phyloP scores from a whole-genome alignment of 176 grass and related monocot species.

The Puya raimondii region DNA sequence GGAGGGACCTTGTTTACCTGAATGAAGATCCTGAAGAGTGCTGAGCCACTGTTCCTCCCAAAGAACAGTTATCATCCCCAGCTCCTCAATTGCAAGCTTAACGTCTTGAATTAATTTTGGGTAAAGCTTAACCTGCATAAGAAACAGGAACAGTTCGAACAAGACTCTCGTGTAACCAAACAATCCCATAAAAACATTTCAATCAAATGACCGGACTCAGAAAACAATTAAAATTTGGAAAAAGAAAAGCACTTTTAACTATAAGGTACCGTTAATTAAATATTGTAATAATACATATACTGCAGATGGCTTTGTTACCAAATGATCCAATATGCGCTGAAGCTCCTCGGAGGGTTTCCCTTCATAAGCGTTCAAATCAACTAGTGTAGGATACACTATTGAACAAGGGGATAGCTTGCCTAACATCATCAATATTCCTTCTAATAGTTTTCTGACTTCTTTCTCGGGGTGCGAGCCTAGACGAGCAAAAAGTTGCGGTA shows the following conservation, averaged over 20 bases:
- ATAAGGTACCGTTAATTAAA: background rate
- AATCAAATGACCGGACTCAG: too few species aligned
- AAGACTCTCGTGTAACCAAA: too few species aligned
- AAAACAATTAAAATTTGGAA: constrained; percentile 9
- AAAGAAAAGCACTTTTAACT: constrained; percentile 11
- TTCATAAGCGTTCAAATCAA: constrained; percentile 90
- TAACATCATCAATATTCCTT: constrained; percentile 77
- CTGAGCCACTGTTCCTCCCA: constrained; percentile 99
- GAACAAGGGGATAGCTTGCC: constrained; percentile 76
- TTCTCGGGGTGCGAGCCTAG: constrained; percentile 88
- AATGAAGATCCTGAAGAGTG: constrained; percentile 99
- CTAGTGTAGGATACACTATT: constrained; percentile 87
- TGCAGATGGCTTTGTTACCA: constrained; percentile 39
- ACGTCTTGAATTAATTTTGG: constrained; percentile 94
- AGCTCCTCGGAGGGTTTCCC: constrained; percentile 68
- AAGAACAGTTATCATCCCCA: constrained; percentile 90
- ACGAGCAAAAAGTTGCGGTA: constrained; percentile 92
- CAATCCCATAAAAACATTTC: too few species aligned
- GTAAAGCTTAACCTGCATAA: constrained; percentile 57
- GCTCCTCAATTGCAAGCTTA: constrained; percentile 83
- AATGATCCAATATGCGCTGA: constrained; percentile 62
- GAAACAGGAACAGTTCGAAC: too few species aligned
- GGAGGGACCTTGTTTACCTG: constrained; percentile 39
- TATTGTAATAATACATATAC: constrained; percentile 8
- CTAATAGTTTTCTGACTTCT: constrained; percentile 69